phyloP scores from a whole-genome alignment of 2,329 filamentous ascomycete species.

The Xylariales sp. region DNA sequence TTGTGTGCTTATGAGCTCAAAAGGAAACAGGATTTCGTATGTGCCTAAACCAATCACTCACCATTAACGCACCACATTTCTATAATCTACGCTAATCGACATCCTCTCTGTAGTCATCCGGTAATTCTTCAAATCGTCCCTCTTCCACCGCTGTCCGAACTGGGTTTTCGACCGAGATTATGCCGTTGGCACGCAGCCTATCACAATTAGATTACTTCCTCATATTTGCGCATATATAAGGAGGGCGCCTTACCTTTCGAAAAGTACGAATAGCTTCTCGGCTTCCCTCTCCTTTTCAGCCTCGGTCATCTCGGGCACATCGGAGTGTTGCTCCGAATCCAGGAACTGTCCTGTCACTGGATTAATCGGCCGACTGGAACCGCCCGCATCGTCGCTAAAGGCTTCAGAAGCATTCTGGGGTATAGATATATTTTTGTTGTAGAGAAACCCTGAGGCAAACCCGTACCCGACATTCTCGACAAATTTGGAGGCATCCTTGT shows the following conservation, averaged over 20 bases:
- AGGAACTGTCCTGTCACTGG: slow-evolving; percentile 88
- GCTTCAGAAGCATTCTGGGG: slow-evolving; percentile 73
- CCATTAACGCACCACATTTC: background rate
- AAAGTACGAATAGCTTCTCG: slow-evolving; percentile 88
- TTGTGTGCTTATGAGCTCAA: background rate
- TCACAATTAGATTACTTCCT: slow-evolving; percentile 36
- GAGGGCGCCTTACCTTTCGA: slow-evolving; percentile 74
- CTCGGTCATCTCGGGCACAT: slow-evolving; percentile 80
- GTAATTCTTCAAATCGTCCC: slow-evolving; percentile 73
- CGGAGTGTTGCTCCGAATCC: slow-evolving; percentile 71
- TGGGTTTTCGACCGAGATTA: slow-evolving; percentile 76
- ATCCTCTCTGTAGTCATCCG: slow-evolving; percentile 50
- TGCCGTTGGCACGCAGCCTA: slow-evolving; percentile 57
- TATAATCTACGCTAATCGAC: slow-evolving; percentile 24
- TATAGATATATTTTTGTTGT: slow-evolving; percentile 83
- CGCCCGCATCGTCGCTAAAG: slow-evolving; percentile 50
- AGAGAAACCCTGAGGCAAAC: slow-evolving; percentile 89
- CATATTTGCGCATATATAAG: background rate
- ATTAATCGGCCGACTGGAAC: slow-evolving; percentile 67
- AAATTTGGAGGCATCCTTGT: slow-evolving; percentile 80
- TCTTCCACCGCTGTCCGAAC: slow-evolving; percentile 71
- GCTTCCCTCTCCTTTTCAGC: slow-evolving; percentile 95
- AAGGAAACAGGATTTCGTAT: background rate
- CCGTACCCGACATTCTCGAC: slow-evolving; percentile 95
- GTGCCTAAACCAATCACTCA: background rate